A percentile compares a stretch with the other conserved stretches of the same genome.
phyloP scores from a whole-genome alignment of 345 rosid genomes.

The Eucalyptus marginata region DNA sequence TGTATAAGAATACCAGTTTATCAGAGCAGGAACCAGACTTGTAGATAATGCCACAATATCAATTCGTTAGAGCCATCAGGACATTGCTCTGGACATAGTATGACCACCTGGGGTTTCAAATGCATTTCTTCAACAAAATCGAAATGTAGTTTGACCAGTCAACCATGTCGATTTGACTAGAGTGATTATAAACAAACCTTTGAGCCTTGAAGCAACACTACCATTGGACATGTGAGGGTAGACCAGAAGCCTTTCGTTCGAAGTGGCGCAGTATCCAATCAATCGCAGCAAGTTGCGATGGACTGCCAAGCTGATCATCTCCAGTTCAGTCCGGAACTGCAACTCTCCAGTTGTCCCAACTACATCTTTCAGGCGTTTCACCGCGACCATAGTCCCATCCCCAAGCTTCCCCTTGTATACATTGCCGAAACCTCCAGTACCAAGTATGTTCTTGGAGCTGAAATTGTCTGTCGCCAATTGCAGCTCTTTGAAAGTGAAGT shows the following conservation, averaged over 20 bases:
- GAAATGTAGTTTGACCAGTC: background rate
- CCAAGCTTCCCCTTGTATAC: conserved; percentile 86
- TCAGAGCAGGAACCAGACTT: background rate
- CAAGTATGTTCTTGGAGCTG: conserved; percentile 73
- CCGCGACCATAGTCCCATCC: conserved; percentile 66
- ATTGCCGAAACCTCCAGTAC: conserved; percentile 91
- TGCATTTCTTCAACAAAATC: background rate
- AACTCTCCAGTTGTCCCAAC: conserved; percentile 70
- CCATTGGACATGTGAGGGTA: conserved; percentile 96
- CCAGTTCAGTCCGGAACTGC: conserved; percentile 87
- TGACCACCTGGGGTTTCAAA: background rate
- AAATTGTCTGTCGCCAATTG: conserved; percentile 75
- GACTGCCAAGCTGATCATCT: conserved; percentile 95
- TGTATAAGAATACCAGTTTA: background rate
- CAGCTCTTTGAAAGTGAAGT: conserved; percentile 80
- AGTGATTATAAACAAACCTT: conserved; percentile 39
- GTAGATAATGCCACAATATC: background rate
- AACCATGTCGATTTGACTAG: background rate
- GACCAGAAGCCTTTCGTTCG: conserved; percentile 73
- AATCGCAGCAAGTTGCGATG: conserved; percentile 75
- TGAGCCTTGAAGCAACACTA: conserved; percentile 89
- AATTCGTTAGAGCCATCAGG: background rate
- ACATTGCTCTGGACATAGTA: background rate
- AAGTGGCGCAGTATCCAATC: conserved; percentile 72
- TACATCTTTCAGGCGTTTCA: conserved; percentile 73